Base-by-base conservation (phyloP, 768 basidiomycete species). In the Xerocomus potaroensis region DNA sequence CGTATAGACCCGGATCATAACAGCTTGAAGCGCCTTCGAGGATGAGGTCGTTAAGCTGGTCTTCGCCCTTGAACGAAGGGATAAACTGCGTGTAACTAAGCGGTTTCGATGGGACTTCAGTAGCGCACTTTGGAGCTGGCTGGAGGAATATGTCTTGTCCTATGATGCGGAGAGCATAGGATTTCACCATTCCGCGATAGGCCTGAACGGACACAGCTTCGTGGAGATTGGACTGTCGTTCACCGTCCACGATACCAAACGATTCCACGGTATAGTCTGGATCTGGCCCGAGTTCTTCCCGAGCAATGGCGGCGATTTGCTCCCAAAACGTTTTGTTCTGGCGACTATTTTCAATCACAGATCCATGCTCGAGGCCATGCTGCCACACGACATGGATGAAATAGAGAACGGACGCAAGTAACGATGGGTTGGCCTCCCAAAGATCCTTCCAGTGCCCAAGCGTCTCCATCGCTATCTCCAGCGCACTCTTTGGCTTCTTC, bases 361-460 rank as follows among this genome's bases (percentile, higher is more conserved):
- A 53, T 45, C 77, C 81, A 61, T 91, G 85, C 59, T 93, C 84
- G 52, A 83, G 70, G 23, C 81, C 81, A 57, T 90, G 85, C 62
- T 87, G 78, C 91, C 89, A 88, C 15, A 87, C 80, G 21, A 81
- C 73, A 50, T 83, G 78, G 55, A 91, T 65, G 69, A 94, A 95
- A 5, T 78, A 73, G 39, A 95, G 67, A 16, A 89, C 76, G 10
- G 83, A 80, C 0, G 84, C 76, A 11, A 96, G 73, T 8, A 93
- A 69, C 16, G 83, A 76, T 0, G 92, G 89, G 50, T 89, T 88
- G 23, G 76, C 64, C 34, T 86, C 80, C 85, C 90, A 91, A 36
- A 86, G 71, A 21, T 79, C 78, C 40, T 80, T 79, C 89, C 89
- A 91, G 36, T 72, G 74, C 6, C 70, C 72, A 8, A 94, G 67